Conservation (phyloP, 768 basidiomycete species). For the Pleurotus salmoneostramineus region DNA sequence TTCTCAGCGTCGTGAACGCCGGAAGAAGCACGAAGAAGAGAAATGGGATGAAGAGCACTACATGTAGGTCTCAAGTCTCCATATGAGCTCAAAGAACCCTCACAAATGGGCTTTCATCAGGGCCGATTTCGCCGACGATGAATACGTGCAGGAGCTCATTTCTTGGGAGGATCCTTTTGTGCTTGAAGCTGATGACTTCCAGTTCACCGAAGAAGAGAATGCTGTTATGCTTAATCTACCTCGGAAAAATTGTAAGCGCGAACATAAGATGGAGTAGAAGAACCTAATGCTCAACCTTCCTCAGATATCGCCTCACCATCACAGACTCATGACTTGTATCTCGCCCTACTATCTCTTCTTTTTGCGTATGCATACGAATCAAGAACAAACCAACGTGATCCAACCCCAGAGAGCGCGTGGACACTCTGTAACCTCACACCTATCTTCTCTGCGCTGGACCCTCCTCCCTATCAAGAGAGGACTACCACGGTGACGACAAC, state of each 20-base stretch:
- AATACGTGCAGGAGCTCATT: conserved; percentile 68
- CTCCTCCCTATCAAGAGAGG: conserved; percentile 40
- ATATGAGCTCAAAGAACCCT: too few species aligned
- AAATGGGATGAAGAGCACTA: conserved; percentile 88
- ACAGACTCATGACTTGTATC: conserved; percentile 62
- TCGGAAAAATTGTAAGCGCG: conserved; percentile 46
- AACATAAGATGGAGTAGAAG: neutral
- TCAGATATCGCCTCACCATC: conserved; percentile 56
- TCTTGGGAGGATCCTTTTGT: conserved; percentile 60
- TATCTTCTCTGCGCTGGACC: conserved; percentile 80
- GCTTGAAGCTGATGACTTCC: conserved; percentile 26
- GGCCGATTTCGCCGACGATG: conserved; percentile 79
- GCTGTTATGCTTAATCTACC: conserved; percentile 56
- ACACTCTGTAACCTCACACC: conserved; percentile 71
- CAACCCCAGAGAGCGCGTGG: conserved; percentile 89
- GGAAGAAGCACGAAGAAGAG: conserved; percentile 60
- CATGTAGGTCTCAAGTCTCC: conserved; percentile 44
- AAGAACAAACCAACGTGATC: conserved; percentile 72
- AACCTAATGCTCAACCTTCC: conserved; percentile 1
- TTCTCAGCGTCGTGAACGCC: conserved; percentile 47
- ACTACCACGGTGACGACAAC: neutral
- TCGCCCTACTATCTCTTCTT: conserved; percentile 66
- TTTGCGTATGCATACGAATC: conserved; percentile 82
- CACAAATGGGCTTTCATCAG: conserved; percentile 29
- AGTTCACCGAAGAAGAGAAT: conserved; percentile 74